Evolutionary conservation across 2,329 filamentous ascomycete species (phyloP), one percentile per base, ranked within the genome.

Genomic region (Neonectria hederae): DNA sequence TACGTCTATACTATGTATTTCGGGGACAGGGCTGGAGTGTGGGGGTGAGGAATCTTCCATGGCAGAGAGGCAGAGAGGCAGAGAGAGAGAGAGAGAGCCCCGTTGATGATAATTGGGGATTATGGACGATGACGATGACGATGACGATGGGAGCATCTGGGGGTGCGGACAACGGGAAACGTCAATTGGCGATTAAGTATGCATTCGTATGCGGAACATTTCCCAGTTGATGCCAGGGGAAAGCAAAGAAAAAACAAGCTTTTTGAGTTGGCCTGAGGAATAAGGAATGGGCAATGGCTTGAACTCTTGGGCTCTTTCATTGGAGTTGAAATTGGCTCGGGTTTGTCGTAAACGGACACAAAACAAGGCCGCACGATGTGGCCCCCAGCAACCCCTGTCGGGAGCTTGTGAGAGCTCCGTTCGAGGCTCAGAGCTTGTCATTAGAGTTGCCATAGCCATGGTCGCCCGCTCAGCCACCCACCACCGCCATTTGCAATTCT

Each of bases 291-390:
- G n/a, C n/a, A n/a, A n/a, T n/a, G n/a, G n/a, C n/a, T n/a, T n/a
- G n/a, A n/a, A n/a, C 43, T 26, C 26, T 24, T 48, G 21, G 28
- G 19, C 54, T 17, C 32, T 35, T 35, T 5, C 32, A 4, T 30
- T 26, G 46, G 26, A 51, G 57, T 60, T 24, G 19, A 60, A 46
- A 60, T 54, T 60, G 57, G 54, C 49, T 38, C 30, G 26, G 30
- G 13, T 13, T 3, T 13, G 30, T 7, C 14, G 28, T 19, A 11
- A 52, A n/a, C 32, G 42, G 19, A 49, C 32, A 52, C 24, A 35
- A 59, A 59, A 59, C 56, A 59, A 53, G 48, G 56, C 26, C 56
- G 38, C 48, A 28, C 38, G 56, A 53, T 43, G 56, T 59, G 48
- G 55, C 49, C 13, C 11, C 32, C 32, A 32, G 4, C 24, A 49